A percentile compares a stretch with the other conserved stretches of the same genome.
These are phyloP conservation scores for Pisolithus thermaeus DNA, from an alignment of 1,284 basidiomycete species.

Conservation along the genomic window DNA sequence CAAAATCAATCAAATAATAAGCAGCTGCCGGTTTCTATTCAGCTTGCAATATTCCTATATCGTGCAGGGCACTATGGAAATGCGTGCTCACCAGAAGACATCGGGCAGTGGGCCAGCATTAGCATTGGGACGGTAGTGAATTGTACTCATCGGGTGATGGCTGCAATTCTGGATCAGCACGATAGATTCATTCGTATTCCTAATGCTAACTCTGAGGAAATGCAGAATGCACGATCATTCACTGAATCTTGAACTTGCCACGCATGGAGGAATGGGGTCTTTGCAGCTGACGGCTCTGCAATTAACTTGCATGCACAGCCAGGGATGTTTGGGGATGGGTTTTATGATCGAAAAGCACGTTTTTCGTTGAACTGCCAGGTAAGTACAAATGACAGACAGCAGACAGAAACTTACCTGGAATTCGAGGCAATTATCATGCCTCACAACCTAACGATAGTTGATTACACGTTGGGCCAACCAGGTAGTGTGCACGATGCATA, in stretches of 20 bases:
- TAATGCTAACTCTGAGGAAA: neutral
- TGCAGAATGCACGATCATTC: neutral
- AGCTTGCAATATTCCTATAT: conserved; percentile 1
- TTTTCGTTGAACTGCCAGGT: neutral
- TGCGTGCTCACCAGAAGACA: neutral
- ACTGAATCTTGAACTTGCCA: neutral
- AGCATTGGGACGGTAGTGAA: conserved; percentile 2
- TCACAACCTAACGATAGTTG: neutral
- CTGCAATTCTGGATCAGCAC: neutral
- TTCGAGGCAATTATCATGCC: neutral
- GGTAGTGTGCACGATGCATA: conserved; percentile 3
- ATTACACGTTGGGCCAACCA: conserved; percentile 2
- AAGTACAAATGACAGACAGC: neutral
- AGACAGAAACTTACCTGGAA: neutral
- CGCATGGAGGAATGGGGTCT: neutral
- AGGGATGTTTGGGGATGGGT: neutral
- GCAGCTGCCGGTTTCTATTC: neutral
- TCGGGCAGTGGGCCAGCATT: conserved; percentile 2
- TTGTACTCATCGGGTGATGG: neutral
- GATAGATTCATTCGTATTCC: conserved; percentile 1
- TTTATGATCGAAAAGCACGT: neutral
- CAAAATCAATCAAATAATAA: no score
- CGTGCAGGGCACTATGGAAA: conserved; percentile 1
- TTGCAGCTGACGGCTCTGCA: neutral
- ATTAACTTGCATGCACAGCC: neutral